These are phyloP conservation scores for Pichia sp. DNA, from an alignment of 1,139 yeast species.

Conservation along the genomic window DNA sequence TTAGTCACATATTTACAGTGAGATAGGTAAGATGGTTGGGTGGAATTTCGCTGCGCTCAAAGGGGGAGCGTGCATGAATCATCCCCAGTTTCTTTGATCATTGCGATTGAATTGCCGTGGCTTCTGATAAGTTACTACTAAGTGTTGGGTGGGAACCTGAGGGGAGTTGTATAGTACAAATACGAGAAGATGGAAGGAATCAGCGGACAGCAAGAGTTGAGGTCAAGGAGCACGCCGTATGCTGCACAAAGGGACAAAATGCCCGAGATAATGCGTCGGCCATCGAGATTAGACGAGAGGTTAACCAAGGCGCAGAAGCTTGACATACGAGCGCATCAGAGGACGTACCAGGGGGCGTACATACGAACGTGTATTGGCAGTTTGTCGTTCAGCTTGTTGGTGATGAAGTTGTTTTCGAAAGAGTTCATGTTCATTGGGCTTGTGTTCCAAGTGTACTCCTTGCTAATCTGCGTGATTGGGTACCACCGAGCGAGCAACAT, in stretches of 20 bases:
- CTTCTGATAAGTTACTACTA: neutral
- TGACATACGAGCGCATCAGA: slow-evolving; percentile 56
- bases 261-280: slow-evolving; percentile 20
- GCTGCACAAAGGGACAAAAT: neutral
- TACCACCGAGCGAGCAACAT: slow-evolving; percentile 43
- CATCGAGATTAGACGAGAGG: slow-evolving; percentile 29
- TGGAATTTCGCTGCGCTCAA: too few relatives aligned
- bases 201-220: neutral
- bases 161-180: too few relatives aligned
- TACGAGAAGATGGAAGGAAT: neutral
- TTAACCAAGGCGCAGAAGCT: slow-evolving; percentile 39
- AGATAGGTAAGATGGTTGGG: too few relatives aligned
- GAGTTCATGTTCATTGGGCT: slow-evolving; percentile 53
- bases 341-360: slow-evolving; percentile 61
- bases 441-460: slow-evolving; percentile 50
- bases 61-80: too few relatives aligned
- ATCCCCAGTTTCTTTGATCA: neutral
- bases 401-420: slow-evolving; percentile 48
- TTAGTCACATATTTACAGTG: neutral
- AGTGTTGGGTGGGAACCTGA: too few relatives aligned
- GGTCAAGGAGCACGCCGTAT: neutral
- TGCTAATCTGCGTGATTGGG: slow-evolving; percentile 46
- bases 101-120: neutral
- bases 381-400: slow-evolving; percentile 34
- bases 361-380: slow-evolving; percentile 47